Evolutionary conservation across 805 yeast species (phyloP).

Genomic region (Yarrowia sp.): DNA sequence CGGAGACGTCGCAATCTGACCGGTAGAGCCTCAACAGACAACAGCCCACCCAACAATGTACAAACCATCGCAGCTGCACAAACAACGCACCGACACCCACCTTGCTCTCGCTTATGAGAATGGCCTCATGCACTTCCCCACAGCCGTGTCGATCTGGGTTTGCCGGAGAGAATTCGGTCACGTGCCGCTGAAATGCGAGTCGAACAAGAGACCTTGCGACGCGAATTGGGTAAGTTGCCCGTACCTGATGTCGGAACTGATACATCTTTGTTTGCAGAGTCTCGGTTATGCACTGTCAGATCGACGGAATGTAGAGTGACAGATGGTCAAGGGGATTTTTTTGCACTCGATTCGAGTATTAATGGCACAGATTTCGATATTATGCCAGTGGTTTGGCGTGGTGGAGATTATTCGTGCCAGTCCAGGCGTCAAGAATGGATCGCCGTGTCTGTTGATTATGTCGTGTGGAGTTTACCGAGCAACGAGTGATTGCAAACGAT

Average conservation of each 20-base stretch:
- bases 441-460: too few relatives aligned
- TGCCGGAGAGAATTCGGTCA: background rate
- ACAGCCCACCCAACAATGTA: constrained; percentile 4
- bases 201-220: background rate
- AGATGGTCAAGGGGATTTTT: too few relatives aligned
- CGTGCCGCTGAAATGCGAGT: background rate
- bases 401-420: too few relatives aligned
- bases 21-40: background rate
- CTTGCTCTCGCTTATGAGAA: background rate
- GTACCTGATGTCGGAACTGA: background rate
- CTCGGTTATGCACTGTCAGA: background rate
- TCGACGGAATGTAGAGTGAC: background rate
- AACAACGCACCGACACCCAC: background rate
- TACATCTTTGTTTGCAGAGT: background rate
- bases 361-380: too few relatives aligned
- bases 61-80: constrained; percentile 8
- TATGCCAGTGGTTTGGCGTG: too few relatives aligned
- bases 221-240: background rate
- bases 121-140: constrained; percentile 1
- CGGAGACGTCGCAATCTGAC: background rate
- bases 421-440: too few relatives aligned
- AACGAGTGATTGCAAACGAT: too few relatives aligned
- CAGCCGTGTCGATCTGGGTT: constrained; percentile 1
- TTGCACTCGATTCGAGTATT: too few relatives aligned
- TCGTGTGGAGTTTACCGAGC: too few relatives aligned